These are phyloP conservation scores for Hypoxylon sp. DNA, from an alignment of 2,329 filamentous ascomycete species.

Conservation along the genomic window DNA sequence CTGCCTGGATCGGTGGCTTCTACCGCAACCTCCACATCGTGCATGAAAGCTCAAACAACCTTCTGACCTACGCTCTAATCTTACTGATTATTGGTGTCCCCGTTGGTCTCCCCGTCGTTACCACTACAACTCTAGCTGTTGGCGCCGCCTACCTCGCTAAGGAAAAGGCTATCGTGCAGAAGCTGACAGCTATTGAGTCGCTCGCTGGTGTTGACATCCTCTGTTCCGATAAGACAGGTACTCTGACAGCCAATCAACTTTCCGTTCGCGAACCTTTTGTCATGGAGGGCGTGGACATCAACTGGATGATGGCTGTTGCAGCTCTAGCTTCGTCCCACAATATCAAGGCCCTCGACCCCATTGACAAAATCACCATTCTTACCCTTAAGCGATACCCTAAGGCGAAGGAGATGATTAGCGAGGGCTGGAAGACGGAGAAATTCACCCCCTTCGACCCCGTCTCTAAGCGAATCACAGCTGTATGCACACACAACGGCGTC, in stretches of 20 bases:
- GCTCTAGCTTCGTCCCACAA: conserved; percentile 81
- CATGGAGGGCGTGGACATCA: conserved; percentile 79
- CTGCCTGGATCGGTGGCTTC: conserved; percentile 81
- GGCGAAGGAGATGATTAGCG: conserved; percentile 78
- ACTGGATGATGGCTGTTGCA: conserved; percentile 84
- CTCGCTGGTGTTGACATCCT: conserved; percentile 80
- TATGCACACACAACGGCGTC: conserved; percentile 77
- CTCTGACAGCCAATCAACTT: conserved; percentile 78
- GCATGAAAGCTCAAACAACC: conserved; percentile 69
- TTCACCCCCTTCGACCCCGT: conserved; percentile 85
- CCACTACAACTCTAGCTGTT: conserved; percentile 80
- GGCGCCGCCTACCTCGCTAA: conserved; percentile 80
- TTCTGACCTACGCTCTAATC: conserved; percentile 75
- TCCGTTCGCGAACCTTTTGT: conserved; percentile 81
- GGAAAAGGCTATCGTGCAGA: conserved; percentile 82
- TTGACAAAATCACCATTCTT: conserved; percentile 81
- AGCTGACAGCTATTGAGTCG: conserved; percentile 81
- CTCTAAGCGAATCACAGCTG: conserved; percentile 80
- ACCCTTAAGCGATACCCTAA: conserved; percentile 81
- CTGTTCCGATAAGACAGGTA: conserved; percentile 83
- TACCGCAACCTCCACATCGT: conserved; percentile 77
- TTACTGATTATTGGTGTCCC: conserved; percentile 81
- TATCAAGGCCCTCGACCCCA: conserved; percentile 81
- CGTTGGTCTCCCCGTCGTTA: conserved; percentile 81
- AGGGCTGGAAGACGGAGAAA: conserved; percentile 83